phyloP scores from a whole-genome alignment of 164 flowering plant species.

The Magnolia changhungtana region DNA sequence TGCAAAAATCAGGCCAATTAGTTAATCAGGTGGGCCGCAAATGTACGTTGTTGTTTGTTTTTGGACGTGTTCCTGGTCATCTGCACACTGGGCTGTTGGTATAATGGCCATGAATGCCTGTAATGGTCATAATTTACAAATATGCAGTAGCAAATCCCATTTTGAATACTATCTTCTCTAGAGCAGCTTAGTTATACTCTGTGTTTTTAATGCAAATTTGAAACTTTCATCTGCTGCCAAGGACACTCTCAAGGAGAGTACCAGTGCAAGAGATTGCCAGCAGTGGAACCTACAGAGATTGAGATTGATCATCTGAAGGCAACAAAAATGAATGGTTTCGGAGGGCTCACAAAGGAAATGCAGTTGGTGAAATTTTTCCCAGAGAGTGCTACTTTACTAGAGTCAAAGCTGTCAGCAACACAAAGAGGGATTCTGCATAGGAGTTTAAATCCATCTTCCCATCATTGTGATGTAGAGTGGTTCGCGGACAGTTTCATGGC shows the following conservation, averaged over 20 bases:
- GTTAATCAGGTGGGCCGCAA: no score
- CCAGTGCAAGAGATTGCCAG: no score
- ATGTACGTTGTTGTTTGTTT: background rate
- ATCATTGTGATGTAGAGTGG: no score
- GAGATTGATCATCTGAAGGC: background rate
- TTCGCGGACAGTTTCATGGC: no score
- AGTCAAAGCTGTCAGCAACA: background rate
- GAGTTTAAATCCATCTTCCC: no score
- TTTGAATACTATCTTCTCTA: background rate
- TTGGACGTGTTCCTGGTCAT: background rate
- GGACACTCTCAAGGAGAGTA: no score
- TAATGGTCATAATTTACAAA: no score
- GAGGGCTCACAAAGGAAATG: background rate
- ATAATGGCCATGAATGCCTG: no score
- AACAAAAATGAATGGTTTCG: background rate
- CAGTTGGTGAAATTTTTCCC: no score
- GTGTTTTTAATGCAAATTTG: background rate
- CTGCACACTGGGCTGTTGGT: background rate
- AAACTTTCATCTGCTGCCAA: background rate
- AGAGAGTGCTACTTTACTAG: background rate
- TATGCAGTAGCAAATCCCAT: background rate
- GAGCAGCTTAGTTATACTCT: background rate
- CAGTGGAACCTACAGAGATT: no score
- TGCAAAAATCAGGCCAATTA: no score
- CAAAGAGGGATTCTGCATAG: no score